These are phyloP conservation scores for Aschersonia sp. DNA, from an alignment of 2,329 filamentous ascomycete species.

Conservation along the genomic window DNA sequence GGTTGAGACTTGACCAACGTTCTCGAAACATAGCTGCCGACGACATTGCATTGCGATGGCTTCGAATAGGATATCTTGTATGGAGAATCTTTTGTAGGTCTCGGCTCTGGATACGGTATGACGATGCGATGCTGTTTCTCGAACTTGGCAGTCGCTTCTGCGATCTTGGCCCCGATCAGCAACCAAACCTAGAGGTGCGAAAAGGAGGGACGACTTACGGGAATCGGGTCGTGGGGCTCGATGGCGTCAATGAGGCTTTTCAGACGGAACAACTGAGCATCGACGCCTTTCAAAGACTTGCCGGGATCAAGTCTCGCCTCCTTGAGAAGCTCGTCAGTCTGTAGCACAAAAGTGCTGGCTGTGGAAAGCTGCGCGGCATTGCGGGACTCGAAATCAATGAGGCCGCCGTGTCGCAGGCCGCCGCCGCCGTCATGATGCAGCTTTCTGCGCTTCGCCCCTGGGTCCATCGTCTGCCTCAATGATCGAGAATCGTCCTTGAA, in stretches of 20 bases:
- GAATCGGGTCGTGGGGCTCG: conserved; percentile 30
- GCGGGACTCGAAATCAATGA: conserved; percentile 25
- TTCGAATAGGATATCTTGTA: conserved; percentile 70
- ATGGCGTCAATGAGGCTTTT: conserved; percentile 38
- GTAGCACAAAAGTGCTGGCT: conserved; percentile 40
- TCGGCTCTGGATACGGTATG: conserved; percentile 78
- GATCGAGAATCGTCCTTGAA: not conserved
- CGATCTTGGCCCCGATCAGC: conserved; percentile 31
- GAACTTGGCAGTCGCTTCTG: conserved; percentile 51
- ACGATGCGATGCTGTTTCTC: conserved; percentile 51
- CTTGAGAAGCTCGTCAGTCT: conserved; percentile 44
- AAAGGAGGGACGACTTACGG: conserved; percentile 23
- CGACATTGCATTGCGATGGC: conserved; percentile 68
- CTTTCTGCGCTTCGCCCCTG: conserved; percentile 33
- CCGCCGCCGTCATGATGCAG: conserved; percentile 21
- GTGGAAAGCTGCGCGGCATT: conserved; percentile 25
- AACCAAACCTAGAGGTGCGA: not conserved
- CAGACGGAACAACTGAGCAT: conserved; percentile 33
- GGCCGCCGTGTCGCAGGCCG: conserved; percentile 17
- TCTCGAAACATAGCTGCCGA: conserved; percentile 72
- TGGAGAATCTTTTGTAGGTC: conserved; percentile 57
- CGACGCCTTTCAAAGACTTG: conserved; percentile 30
- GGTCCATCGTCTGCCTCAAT: conserved; percentile 23
- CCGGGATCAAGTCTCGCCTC: conserved; percentile 38
- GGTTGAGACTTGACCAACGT: conserved; percentile 54